phyloP scores from a whole-genome alignment of 441 rosid genomes.

The Pelargonium myrrhifolium region DNA sequence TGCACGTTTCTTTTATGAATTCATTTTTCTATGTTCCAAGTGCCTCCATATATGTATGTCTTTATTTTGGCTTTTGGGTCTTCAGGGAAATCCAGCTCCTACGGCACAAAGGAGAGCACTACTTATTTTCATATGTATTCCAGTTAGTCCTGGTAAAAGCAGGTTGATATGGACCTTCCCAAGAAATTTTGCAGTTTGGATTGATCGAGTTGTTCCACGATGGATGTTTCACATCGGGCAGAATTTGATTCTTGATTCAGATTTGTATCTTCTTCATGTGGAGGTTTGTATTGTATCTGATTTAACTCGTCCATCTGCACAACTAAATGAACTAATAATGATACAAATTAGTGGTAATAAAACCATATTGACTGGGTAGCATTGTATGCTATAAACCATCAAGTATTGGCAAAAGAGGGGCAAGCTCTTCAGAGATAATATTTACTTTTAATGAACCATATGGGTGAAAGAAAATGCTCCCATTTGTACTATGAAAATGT shows the following conservation, averaged over 20 bases:
- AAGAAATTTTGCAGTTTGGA: slow-evolving; percentile 54
- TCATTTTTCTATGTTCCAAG: background rate
- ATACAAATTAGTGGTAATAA: too few species aligned
- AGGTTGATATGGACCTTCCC: slow-evolving; percentile 83
- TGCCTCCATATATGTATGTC: background rate
- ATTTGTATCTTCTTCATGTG: slow-evolving; percentile 71
- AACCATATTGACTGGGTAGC: too few species aligned
- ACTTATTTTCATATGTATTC: slow-evolving; percentile 70
- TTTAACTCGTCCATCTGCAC: too few species aligned
- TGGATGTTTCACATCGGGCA: slow-evolving; percentile 75
- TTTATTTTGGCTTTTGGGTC: slow-evolving; percentile 23
- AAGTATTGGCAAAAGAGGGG: too few species aligned
- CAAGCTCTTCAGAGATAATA: too few species aligned
- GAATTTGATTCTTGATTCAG: slow-evolving; percentile 79
- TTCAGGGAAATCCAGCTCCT: background rate
- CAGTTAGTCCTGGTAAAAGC: slow-evolving; percentile 83
- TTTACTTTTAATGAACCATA: too few species aligned
- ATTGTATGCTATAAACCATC: too few species aligned
- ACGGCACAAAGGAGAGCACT: slow-evolving; percentile 29
- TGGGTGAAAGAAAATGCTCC: too few species aligned
- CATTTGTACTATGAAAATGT: background rate
- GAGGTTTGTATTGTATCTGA: slow-evolving; percentile 42
- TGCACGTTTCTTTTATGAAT: background rate
- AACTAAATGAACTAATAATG: too few species aligned
- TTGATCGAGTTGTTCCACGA: slow-evolving; percentile 68